A percentile compares a stretch with the other conserved stretches of the same genome.
Evolutionary conservation across 2,329 filamentous ascomycete species (phyloP).

Genomic region (Sporothrix schenckii): DNA sequence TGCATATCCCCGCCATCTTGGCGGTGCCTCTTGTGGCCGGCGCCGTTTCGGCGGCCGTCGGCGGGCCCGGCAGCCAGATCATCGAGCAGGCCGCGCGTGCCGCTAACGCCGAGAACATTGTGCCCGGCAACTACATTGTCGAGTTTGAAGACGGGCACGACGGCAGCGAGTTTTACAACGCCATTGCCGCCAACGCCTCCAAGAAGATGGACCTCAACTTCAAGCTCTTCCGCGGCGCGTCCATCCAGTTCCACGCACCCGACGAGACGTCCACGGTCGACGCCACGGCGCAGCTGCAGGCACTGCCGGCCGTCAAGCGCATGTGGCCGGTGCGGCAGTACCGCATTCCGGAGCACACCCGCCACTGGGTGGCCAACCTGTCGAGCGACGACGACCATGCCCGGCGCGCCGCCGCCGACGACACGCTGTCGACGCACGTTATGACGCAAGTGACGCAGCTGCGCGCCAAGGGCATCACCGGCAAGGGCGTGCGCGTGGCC

Average conservation of each 20-base stretch:
- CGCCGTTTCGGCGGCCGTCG: conserved; percentile 26
- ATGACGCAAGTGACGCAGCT: conserved; percentile 37
- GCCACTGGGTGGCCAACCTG: conserved; percentile 49
- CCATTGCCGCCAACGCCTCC: conserved; percentile 47
- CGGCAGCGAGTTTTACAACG: conserved; percentile 46
- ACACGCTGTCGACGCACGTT: conserved; percentile 49
- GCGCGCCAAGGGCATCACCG: conserved; percentile 34
- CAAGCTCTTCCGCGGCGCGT: conserved; percentile 58
- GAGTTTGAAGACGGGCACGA: conserved; percentile 56
- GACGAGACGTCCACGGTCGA: conserved; percentile 47
- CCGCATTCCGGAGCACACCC: conserved; percentile 49
- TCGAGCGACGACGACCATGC: conserved; percentile 38
- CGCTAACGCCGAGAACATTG: conserved; percentile 33
- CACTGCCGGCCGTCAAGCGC: conserved; percentile 51
- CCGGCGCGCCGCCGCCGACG: conserved; percentile 42
- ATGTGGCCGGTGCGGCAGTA: conserved; percentile 55
- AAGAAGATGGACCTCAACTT: conserved; percentile 55
- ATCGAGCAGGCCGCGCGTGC: neutral
- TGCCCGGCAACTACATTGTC: conserved; percentile 57
- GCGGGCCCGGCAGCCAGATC: conserved; percentile 19
- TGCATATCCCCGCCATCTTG: conserved; percentile 6
- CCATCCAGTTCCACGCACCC: conserved; percentile 55
- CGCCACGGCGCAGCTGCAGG: conserved; percentile 48
- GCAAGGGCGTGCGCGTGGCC: conserved; percentile 35
- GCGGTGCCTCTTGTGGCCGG: conserved; percentile 19